Evolutionary conservation across 2,329 filamentous ascomycete species (phyloP).

Genomic region (Ophiostoma pallidulum): DNA sequence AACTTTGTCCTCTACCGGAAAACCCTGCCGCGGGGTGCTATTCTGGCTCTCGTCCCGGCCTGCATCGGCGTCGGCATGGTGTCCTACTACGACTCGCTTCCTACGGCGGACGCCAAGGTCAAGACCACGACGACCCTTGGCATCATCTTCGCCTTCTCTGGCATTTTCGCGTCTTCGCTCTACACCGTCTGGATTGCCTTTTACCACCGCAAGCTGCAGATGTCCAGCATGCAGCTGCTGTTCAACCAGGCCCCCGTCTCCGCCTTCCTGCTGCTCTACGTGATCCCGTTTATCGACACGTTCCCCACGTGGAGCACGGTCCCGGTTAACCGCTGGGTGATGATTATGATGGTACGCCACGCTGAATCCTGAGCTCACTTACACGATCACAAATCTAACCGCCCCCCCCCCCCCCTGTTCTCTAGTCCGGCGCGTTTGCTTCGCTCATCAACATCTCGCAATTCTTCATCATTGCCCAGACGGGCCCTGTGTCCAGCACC

Average conservation of each 20-base stretch:
- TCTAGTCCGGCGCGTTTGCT: slow-evolving; percentile 52
- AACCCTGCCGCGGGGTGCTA: slow-evolving; percentile 44
- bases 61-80: slow-evolving; percentile 57
- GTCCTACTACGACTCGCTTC: slow-evolving; percentile 58
- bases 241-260: slow-evolving; percentile 59
- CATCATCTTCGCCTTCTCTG: slow-evolving; percentile 54
- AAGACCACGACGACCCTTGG: slow-evolving; percentile 49
- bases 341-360: slow-evolving; percentile 47
- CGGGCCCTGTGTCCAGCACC: slow-evolving; percentile 54
- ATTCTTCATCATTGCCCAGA: slow-evolving; percentile 53
- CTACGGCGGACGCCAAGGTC: slow-evolving; percentile 34
- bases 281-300: slow-evolving; percentile 56
- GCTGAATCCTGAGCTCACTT: background rate
- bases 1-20: slow-evolving; percentile 53
- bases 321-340: slow-evolving; percentile 40
- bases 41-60: slow-evolving; percentile 48
- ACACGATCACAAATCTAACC: no score
- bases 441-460: slow-evolving; percentile 56
- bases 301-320: slow-evolving; percentile 49
- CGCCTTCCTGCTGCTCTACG: slow-evolving; percentile 52
- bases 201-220: slow-evolving; percentile 55
- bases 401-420: no score
- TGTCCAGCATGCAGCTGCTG: slow-evolving; percentile 60
- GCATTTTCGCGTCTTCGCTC: slow-evolving; percentile 55
- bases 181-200: slow-evolving; percentile 62